Evolutionary conservation across 2,329 filamentous ascomycete species (phyloP).

Genomic region (Monilinia aucupariae): DNA sequence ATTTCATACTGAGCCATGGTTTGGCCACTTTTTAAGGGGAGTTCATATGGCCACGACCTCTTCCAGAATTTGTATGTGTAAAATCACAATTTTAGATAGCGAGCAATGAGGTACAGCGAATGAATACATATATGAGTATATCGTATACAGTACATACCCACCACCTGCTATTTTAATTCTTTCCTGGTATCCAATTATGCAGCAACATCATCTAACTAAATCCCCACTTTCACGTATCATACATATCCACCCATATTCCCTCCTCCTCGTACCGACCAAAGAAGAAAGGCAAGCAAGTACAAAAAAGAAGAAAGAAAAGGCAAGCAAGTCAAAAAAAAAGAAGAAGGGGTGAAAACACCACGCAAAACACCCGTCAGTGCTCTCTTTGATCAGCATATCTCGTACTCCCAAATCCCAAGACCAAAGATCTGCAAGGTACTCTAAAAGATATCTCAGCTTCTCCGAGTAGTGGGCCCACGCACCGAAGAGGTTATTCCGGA

Average conservation of each 20-base stretch:
- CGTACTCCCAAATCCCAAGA: neutral
- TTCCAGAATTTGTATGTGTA: constrained; percentile 4
- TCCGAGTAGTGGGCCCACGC: constrained; percentile 10
- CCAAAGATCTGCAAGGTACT: neutral
- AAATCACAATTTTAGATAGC: neutral
- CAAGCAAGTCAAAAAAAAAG: no score
- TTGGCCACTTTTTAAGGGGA: neutral
- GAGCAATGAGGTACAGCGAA: neutral
- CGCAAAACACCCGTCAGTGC: constrained; percentile 29
- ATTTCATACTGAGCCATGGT: constrained; percentile 8
- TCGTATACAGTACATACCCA: no score
- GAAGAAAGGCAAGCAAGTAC: neutral
- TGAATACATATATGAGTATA: neutral
- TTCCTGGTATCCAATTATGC: no score
- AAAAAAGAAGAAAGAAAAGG: neutral
- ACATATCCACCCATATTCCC: no score
- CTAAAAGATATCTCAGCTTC: constrained; percentile 21
- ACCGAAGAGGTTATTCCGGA: constrained; percentile 25
- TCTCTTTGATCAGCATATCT: constrained; percentile 34
- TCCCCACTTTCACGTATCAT: neutral
- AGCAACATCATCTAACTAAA: neutral
- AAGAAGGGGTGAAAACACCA: neutral
- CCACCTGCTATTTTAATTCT: no score
- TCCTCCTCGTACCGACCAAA: neutral
- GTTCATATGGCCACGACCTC: constrained; percentile 1